Conservation (phyloP, 805 yeast genomes). For the Sugiyamaella smithiae region DNA sequence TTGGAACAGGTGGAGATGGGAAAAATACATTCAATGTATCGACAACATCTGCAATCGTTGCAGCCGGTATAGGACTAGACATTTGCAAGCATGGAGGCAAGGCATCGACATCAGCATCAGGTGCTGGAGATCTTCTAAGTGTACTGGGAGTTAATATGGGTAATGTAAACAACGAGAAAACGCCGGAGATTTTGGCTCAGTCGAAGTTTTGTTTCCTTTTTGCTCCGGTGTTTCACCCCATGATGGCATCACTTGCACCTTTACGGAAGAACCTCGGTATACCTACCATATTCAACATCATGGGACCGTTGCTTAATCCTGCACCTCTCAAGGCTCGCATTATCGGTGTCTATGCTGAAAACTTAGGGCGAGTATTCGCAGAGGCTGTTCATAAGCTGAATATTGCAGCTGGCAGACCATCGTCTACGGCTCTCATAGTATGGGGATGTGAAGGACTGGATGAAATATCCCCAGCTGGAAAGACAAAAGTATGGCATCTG, state of each 20-base stretch:
- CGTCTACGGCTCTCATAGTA: slow-evolving; percentile 69
- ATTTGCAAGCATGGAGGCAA: slow-evolving; percentile 97
- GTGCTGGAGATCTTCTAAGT: slow-evolving; percentile 85
- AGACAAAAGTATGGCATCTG: slow-evolving; percentile 77
- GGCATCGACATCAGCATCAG: slow-evolving; percentile 89
- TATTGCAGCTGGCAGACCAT: slow-evolving; percentile 41
- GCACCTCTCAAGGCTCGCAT: slow-evolving; percentile 76
- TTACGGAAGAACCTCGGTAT: slow-evolving; percentile 78
- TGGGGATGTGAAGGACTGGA: slow-evolving; percentile 92
- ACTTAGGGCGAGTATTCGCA: slow-evolving; percentile 80
- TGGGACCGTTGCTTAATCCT: slow-evolving; percentile 95
- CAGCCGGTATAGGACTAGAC: slow-evolving; percentile 78
- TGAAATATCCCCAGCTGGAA: slow-evolving; percentile 88
- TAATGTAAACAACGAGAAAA: slow-evolving; percentile 59
- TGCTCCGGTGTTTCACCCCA: slow-evolving; percentile 94
- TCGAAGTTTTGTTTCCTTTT: slow-evolving; percentile 64
- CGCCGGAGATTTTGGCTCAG: slow-evolving; percentile 52
- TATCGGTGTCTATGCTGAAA: slow-evolving; percentile 82
- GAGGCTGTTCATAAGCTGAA: slow-evolving; percentile 70
- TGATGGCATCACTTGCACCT: slow-evolving; percentile 78
- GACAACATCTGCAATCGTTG: slow-evolving; percentile 91
- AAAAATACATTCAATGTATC: slow-evolving; percentile 96
- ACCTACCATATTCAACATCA: slow-evolving; percentile 89
- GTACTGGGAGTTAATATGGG: slow-evolving; percentile 80
- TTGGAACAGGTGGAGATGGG: slow-evolving; percentile 99